Evolutionary conservation across 208 protist species (phyloP), one percentile per base, ranked within the genome.

Genomic region (Leishmania martiniquensis): DNA sequence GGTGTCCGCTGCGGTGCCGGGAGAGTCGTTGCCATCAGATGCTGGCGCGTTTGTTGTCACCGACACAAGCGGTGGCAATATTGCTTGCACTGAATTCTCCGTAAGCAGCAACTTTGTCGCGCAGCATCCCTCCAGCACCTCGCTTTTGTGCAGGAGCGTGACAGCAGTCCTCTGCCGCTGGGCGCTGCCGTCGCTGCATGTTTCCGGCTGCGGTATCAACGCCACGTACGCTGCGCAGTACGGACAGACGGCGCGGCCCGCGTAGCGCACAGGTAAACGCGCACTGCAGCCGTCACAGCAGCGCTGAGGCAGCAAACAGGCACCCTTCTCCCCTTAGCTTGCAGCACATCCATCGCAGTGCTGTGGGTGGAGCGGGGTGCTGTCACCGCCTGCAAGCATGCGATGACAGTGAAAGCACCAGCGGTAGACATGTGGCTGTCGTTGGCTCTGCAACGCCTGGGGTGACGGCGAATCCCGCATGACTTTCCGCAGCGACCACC

Each of bases 181-280:
- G 25, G 54, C 57, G 59, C 17, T 32, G 47, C 1, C 51, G 32
- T 34, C 22, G 34, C 69, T 25, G 44, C 52, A 25, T 7, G 4
- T 47, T 62, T 63, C 54, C 4, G 55, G 39, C 59, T 74, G 73
- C 55, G 52, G 44, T 12, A 44, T 59, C 3, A 72, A 69, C 34
- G 34, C 45, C 29, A 85, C 49, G 51, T 83, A 87, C 13, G 70
- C 72, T 1, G 77, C 82, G 52, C 86, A 89, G 60, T 47, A 39
- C 5, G 83, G 77, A 68, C 86, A 89, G 45, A 87, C 82, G 42
- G 75, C 80, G 42, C 77, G 65, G 12, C 72, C 72, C 47, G 39
- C 75, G 47, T 78, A 75, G 52, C 45, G 29, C 39, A 51, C 13
- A 1, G 72, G 79, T 51, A 89, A 49, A 60, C 32, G 13, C 13